These are phyloP conservation scores for Picochlorum costavermella DNA, from an alignment of 139 green algal species.

Conservation along the genomic window DNA sequence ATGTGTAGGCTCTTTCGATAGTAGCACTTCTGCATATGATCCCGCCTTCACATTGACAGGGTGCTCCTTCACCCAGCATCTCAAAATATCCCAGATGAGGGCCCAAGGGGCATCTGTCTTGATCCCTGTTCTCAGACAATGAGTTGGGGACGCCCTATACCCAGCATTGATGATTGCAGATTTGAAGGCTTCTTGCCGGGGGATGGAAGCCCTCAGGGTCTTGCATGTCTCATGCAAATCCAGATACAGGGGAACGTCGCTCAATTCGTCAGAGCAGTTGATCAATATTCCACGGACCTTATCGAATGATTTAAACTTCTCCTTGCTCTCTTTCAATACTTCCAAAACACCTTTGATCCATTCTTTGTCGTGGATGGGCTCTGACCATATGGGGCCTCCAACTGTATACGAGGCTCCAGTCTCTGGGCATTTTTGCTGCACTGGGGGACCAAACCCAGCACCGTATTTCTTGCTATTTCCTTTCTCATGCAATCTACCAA, in stretches of 20 bases:
- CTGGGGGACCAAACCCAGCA: constrained; percentile 46
- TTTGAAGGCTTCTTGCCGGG: constrained; percentile 54
- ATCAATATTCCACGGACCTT: constrained; percentile 74
- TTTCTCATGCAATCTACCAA: constrained; percentile 31
- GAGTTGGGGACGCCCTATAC: constrained; percentile 64
- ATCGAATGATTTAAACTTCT: constrained; percentile 28
- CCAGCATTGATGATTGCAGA: constrained; percentile 86
- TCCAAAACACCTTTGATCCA: constrained; percentile 50
- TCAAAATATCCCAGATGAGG: constrained; percentile 77
- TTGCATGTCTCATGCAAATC: constrained; percentile 71
- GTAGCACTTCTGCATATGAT: constrained; percentile 44
- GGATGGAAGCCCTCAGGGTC: constrained; percentile 62
- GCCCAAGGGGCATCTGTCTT: constrained; percentile 88
- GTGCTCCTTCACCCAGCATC: constrained; percentile 76
- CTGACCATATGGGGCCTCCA: constrained; percentile 88
- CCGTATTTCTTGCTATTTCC: constrained; percentile 44
- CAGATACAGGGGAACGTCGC: constrained; percentile 74
- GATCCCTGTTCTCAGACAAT: constrained; percentile 79
- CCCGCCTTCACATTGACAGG: constrained; percentile 20
- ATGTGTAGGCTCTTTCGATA: constrained; percentile 58
- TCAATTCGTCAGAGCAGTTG: constrained; percentile 65
- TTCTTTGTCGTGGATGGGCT: constrained; percentile 72
- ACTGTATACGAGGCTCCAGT: constrained; percentile 67
- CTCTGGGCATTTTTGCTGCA: constrained; percentile 63
- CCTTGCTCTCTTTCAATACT: constrained; percentile 11